Evolutionary conservation across 495 filamentous ascomycete species (phyloP).

Genomic region (Xylaria acuta): DNA sequence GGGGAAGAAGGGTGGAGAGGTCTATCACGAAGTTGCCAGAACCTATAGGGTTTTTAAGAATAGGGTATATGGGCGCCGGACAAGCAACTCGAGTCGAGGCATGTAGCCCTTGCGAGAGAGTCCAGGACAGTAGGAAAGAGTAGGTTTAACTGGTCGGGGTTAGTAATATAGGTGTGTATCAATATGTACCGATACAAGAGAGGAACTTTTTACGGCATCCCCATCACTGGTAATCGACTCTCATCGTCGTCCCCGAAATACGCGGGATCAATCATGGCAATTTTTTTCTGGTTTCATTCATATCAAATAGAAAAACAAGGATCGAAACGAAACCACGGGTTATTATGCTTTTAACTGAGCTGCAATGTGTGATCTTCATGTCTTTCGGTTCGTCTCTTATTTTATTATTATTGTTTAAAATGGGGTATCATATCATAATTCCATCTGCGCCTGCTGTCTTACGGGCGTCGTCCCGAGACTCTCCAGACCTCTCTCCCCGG

Average conservation of each 20-base stretch:
- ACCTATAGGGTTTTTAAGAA: neutral
- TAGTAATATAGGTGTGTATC: slow-evolving; percentile 23
- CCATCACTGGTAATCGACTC: slow-evolving; percentile 9
- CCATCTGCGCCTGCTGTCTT: slow-evolving; percentile 41
- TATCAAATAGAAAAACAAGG: slow-evolving; percentile 16
- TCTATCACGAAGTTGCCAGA: neutral
- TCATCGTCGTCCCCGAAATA: neutral
- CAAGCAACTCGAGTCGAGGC: neutral
- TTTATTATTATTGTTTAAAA: neutral
- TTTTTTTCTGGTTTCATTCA: slow-evolving; percentile 18
- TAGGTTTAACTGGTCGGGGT: neutral
- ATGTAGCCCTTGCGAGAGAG: neutral
- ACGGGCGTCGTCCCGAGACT: slow-evolving; percentile 69
- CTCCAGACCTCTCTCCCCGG: slow-evolving; percentile 61
- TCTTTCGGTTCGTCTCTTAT: neutral
- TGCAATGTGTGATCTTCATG: neutral
- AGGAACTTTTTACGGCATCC: neutral
- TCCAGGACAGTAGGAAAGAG: neutral
- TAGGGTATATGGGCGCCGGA: slow-evolving; percentile 1
- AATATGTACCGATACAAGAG: slow-evolving; percentile 28
- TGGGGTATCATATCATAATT: slow-evolving; percentile 33
- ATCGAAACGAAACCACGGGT: neutral
- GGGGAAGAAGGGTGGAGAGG: neutral
- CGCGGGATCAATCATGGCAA: slow-evolving; percentile 15
- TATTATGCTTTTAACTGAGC: neutral